phyloP scores from a whole-genome alignment of 495 filamentous ascomycete species.

The Stereocaulon alpinum region DNA sequence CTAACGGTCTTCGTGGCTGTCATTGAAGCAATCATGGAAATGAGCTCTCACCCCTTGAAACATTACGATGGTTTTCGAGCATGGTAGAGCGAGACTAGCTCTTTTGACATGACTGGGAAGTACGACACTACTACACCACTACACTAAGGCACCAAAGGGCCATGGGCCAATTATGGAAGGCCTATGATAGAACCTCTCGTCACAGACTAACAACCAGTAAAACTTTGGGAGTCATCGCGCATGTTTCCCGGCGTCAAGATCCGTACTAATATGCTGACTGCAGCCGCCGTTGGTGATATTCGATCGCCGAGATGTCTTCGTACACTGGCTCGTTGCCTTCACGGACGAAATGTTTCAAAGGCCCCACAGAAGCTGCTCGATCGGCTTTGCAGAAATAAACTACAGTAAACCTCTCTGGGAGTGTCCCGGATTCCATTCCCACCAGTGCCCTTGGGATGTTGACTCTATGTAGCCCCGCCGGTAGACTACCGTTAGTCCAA shows the following conservation, averaged over 20 bases:
- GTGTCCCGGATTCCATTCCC: background rate
- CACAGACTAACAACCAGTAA: no score
- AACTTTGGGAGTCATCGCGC: no score
- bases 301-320: constrained; percentile 3
- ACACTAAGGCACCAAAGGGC: no score
- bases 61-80: no score
- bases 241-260: background rate
- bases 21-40: no score
- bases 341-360: background rate
- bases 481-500: constrained; percentile 16
- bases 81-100: no score
- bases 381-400: constrained; percentile 9
- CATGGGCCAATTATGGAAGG: no score
- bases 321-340: background rate
- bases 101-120: no score
- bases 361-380: background rate
- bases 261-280: constrained; percentile 5
- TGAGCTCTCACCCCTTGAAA: no score
- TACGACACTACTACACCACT: no score
- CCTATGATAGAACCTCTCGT: no score
- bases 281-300: constrained; percentile 16
- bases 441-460: background rate
- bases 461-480: constrained; percentile 16
- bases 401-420: constrained; percentile 2
- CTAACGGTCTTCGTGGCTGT: no score